Percentiles rank a stretch among this genome's conserved stretches.
Evolutionary conservation across 2,329 filamentous ascomycete species (phyloP).

Genomic region (Arachnomyces sp.): DNA sequence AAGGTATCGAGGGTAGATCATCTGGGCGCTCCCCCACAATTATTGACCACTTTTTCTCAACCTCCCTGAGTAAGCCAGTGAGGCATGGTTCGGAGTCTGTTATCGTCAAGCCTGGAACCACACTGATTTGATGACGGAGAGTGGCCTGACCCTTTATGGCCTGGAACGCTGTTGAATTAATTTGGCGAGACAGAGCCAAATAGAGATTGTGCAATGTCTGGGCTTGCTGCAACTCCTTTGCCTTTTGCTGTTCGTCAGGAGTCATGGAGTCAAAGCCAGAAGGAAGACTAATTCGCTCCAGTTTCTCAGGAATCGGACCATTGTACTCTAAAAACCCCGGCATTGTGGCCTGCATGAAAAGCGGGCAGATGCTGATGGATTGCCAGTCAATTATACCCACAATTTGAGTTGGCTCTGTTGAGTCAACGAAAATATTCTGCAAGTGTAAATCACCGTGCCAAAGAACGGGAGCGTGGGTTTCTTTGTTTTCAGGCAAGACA

Average conservation of each 20-base stretch:
- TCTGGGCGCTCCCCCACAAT: conserved; percentile 11
- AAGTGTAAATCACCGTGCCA: conserved; percentile 35
- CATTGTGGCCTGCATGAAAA: conserved; percentile 15
- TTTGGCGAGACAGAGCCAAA: conserved; percentile 13
- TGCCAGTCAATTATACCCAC: conserved; percentile 22
- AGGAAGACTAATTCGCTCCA: conserved; percentile 12
- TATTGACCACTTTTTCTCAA: conserved; percentile 14
- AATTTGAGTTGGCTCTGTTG: conserved; percentile 14
- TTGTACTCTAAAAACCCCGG: conserved; percentile 19
- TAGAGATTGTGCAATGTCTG: conserved; percentile 21
- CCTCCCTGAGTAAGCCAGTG: conserved; percentile 13
- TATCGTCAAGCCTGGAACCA: conserved; percentile 15
- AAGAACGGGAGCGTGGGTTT: conserved; percentile 22
- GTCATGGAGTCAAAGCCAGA: conserved; percentile 15
- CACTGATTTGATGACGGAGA: conserved; percentile 17
- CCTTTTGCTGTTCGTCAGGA: conserved; percentile 15
- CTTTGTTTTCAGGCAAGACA: conserved; percentile 21
- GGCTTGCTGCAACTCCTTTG: conserved; percentile 15
- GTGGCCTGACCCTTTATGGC: conserved; percentile 15
- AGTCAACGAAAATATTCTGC: conserved; percentile 33
- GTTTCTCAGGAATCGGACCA: conserved; percentile 13
- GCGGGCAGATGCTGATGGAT: conserved; percentile 11
- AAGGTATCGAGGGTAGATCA: conserved; percentile 8
- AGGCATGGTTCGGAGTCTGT: conserved; percentile 19
- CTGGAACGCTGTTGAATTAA: conserved; percentile 13